Percentiles rank a stretch among this genome's conserved stretches.
These are phyloP conservation scores for Uronychia setigera DNA, from an alignment of 73 alveolate species.

Conservation along the genomic window DNA sequence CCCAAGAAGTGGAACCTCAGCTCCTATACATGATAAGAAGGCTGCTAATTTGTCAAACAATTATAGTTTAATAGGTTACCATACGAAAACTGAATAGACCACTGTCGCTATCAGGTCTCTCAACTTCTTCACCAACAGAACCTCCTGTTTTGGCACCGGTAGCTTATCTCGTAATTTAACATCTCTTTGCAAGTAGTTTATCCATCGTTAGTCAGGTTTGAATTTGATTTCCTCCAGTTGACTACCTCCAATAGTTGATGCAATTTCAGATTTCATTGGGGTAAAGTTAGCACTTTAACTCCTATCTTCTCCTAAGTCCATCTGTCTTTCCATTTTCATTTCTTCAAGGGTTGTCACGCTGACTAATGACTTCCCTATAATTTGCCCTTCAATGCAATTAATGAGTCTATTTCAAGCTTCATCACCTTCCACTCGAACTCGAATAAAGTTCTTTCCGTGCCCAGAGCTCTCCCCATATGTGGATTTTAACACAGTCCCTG, in stretches of 20 bases:
- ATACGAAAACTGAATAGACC: not conserved
- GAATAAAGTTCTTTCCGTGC: not conserved
- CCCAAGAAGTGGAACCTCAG: constrained; percentile 52
- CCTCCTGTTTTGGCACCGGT: not conserved
- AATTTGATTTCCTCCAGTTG: not conserved
- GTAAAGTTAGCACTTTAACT: not conserved
- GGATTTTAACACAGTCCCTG: not conserved
- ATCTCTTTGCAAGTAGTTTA: not conserved
- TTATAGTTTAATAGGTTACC: not conserved
- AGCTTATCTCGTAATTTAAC: too few relatives aligned
- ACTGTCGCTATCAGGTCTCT: not conserved
- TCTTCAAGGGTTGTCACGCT: not conserved
- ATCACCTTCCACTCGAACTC: not conserved
- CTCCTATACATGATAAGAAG: constrained; percentile 45
- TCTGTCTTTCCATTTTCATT: not conserved
- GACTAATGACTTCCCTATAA: not conserved
- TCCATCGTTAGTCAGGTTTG: not conserved
- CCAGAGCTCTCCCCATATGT: not conserved
- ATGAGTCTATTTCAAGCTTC: not conserved
- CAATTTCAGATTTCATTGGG: not conserved
- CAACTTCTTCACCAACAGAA: not conserved
- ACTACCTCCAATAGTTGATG: not conserved
- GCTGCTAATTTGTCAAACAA: not conserved
- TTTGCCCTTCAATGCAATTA: not conserved
- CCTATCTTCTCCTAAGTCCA: not conserved